Percentiles rank a stretch among this genome's conserved stretches.
Evolutionary conservation across 768 basidiomycete genomes (phyloP).

Genomic region (Leccinum ochraceum): DNA sequence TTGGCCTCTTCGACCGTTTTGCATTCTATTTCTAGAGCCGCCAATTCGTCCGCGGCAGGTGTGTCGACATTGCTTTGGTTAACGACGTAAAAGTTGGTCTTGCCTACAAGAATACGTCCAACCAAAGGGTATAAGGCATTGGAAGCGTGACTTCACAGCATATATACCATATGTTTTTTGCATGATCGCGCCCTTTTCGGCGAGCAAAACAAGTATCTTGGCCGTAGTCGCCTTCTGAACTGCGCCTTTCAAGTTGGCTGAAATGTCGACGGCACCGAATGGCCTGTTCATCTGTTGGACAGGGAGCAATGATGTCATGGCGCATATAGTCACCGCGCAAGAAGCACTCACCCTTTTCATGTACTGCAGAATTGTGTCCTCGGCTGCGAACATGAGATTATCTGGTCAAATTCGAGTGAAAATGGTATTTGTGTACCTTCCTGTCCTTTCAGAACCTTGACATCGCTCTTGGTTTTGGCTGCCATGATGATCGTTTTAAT

Average conservation of each 20-base stretch:
- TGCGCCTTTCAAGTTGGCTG: constrained; percentile 87
- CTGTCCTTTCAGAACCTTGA: constrained; percentile 71
- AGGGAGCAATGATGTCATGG: background rate
- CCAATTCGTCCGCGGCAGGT: constrained; percentile 61
- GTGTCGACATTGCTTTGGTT: constrained; percentile 75
- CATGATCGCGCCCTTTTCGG: constrained; percentile 82
- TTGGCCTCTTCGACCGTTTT: constrained; percentile 60
- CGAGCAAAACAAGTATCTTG: constrained; percentile 77
- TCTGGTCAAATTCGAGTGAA: background rate
- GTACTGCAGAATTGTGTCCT: constrained; percentile 76
- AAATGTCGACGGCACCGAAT: constrained; percentile 88
- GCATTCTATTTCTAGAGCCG: constrained; percentile 59
- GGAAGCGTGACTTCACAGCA: background rate
- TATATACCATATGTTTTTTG: constrained; percentile 79
- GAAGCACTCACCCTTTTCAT: constrained; percentile 57
- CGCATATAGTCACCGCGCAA: constrained; percentile 11
- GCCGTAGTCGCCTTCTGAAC: constrained; percentile 83
- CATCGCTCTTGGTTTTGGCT: constrained; percentile 54
- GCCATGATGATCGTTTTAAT: constrained; percentile 32
- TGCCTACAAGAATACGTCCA: constrained; percentile 47
- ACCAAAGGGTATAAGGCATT: background rate
- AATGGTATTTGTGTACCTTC: constrained; percentile 46
- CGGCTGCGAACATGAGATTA: constrained; percentile 44
- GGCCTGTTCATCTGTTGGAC: constrained; percentile 82
- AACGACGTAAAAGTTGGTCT: constrained; percentile 84